These are phyloP conservation scores for Talaromyces piceae DNA, from an alignment of 2,329 filamentous ascomycete species.

Conservation along the genomic window DNA sequence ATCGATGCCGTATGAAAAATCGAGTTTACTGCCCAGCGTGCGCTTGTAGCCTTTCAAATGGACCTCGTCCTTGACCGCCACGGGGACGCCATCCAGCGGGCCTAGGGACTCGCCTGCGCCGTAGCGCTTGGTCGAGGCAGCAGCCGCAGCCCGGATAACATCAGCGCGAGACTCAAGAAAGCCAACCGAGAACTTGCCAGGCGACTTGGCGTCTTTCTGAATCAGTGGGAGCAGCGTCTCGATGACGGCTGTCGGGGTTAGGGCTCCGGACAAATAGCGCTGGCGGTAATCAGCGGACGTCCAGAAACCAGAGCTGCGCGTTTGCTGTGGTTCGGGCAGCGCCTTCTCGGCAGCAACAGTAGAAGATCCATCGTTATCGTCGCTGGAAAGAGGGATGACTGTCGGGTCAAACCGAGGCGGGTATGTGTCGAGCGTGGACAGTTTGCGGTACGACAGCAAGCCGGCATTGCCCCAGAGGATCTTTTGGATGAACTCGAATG, in stretches of 20 bases:
- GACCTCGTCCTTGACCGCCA: conserved; percentile 77
- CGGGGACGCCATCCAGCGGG: conserved; percentile 71
- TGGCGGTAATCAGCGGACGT: conserved; percentile 70
- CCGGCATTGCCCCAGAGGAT: conserved; percentile 66
- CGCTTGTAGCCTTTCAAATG: conserved; percentile 63
- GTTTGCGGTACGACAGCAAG: conserved; percentile 49
- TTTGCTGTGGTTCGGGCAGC: conserved; percentile 26
- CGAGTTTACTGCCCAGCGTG: conserved; percentile 56
- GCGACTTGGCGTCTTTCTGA: conserved; percentile 47
- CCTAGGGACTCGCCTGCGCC: conserved; percentile 58
- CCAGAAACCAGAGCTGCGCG: conserved; percentile 48
- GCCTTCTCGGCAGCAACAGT: conserved; percentile 14
- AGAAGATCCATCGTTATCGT: neutral
- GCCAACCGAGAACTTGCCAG: conserved; percentile 59
- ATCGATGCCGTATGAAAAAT: conserved; percentile 44
- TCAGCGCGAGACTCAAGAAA: conserved; percentile 64
- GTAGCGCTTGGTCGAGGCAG: conserved; percentile 66
- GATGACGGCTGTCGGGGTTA: conserved; percentile 65
- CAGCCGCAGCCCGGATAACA: conserved; percentile 58
- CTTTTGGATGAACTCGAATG: conserved; percentile 54
- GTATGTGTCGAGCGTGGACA: conserved; percentile 48
- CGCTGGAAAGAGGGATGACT: conserved; percentile 40
- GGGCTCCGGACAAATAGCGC: conserved; percentile 60
- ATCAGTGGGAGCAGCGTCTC: conserved; percentile 66
- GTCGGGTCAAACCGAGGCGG: conserved; percentile 50